A percentile compares a stretch with the other conserved stretches of the same genome.
Evolutionary conservation across 73 alveolate species (phyloP).

Genomic region (Paramecium bursaria): DNA sequence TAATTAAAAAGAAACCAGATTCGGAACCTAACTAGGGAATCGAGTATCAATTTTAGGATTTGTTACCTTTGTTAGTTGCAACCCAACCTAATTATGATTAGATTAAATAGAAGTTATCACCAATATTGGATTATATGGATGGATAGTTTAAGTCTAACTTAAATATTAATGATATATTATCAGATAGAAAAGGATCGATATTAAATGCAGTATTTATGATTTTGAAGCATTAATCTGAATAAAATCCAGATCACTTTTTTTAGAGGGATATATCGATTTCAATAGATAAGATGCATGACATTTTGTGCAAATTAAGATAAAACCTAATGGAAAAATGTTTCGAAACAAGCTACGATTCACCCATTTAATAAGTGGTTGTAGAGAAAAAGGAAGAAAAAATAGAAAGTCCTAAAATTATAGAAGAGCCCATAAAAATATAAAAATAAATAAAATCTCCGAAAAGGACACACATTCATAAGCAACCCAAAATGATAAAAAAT

Average conservation of each 20-base stretch:
- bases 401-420: neutral
- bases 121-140: slow-evolving; percentile 19
- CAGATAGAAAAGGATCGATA: slow-evolving; percentile 47
- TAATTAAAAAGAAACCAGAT: neutral
- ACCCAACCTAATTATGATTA: slow-evolving; percentile 32
- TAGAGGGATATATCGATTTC: slow-evolving; percentile 17
- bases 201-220: slow-evolving; percentile 45
- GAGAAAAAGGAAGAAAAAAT: neutral
- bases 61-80: slow-evolving; percentile 12
- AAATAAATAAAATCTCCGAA: too few relatives aligned
- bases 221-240: slow-evolving; percentile 37
- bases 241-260: slow-evolving; percentile 59
- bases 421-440: neutral
- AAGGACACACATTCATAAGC: too few relatives aligned
- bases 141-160: neutral
- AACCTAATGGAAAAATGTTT: neutral
- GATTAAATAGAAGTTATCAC: slow-evolving; percentile 27
- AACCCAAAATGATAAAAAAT: too few relatives aligned
- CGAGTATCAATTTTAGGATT: slow-evolving; percentile 32
- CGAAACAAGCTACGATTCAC: neutral
- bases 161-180: slow-evolving; percentile 19
- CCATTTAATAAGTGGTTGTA: neutral
- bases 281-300: slow-evolving; percentile 29
- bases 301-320: slow-evolving; percentile 14
- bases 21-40: slow-evolving; percentile 16